Conservation (phyloP, 176 grass and related monocot genomes). For the Dendrocalamus sinicus region DNA sequence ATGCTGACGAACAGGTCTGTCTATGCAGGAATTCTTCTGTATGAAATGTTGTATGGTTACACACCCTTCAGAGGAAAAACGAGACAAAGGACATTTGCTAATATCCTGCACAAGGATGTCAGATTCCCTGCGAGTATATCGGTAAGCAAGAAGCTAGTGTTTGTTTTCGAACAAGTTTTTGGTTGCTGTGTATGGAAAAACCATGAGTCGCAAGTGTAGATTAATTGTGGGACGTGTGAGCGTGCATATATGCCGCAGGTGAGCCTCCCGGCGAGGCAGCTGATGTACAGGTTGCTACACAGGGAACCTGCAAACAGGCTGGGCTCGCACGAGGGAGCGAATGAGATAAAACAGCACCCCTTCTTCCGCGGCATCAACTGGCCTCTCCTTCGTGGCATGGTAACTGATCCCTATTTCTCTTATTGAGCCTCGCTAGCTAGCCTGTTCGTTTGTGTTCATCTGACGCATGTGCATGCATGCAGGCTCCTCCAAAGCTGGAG, state of each 20-base stretch:
- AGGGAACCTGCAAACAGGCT: constrained; percentile 79
- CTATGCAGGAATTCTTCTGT: constrained; percentile 75
- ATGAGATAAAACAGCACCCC: constrained; percentile 76
- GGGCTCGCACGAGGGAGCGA: constrained; percentile 70
- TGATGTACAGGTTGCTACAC: constrained; percentile 81
- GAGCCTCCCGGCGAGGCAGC: constrained; percentile 65
- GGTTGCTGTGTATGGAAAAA: neutral
- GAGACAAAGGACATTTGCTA: constrained; percentile 91
- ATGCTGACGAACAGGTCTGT: neutral
- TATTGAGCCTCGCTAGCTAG: neutral
- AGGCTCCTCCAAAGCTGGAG: constrained; percentile 60
- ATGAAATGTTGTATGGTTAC: constrained; percentile 97
- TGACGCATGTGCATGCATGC: no score
- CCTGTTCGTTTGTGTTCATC: no score
- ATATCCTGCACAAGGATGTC: constrained; percentile 89
- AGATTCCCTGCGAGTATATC: constrained; percentile 75
- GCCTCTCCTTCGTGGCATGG: constrained; percentile 79
- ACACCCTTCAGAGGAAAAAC: constrained; percentile 96
- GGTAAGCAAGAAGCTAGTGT: constrained; percentile 25
- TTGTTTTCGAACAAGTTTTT: neutral
- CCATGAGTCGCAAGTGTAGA: neutral
- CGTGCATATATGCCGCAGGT: constrained; percentile 40
- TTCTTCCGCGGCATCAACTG: constrained; percentile 87
- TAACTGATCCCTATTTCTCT: constrained; percentile 2
- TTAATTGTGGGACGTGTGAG: neutral